phyloP scores from a whole-genome alignment of 345 rosid species.

The Zanthoxylum bungeanum region DNA sequence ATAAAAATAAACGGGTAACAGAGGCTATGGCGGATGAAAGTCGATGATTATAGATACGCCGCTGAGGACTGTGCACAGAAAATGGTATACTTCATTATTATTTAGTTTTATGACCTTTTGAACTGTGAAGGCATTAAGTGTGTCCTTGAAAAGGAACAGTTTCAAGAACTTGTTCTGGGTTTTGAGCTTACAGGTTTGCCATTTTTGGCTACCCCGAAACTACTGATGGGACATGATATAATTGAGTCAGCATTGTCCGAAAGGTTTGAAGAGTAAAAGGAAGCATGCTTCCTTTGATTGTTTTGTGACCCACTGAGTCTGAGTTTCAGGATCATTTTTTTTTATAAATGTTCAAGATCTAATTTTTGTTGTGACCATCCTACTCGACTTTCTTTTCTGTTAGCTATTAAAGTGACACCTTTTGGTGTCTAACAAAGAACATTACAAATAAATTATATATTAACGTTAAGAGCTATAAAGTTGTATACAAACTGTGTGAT shows the following conservation, averaged over 20 bases:
- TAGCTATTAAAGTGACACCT: neutral
- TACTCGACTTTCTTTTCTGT: neutral
- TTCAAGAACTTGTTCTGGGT: conserved; percentile 33
- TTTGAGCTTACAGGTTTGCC: conserved; percentile 28
- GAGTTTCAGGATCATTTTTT: too few species aligned
- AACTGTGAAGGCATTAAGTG: too few species aligned
- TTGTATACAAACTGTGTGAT: neutral
- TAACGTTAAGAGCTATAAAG: neutral
- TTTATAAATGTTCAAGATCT: too few species aligned
- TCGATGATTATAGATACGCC: too few species aligned
- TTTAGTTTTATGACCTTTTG: too few species aligned
- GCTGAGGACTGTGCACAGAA: too few species aligned
- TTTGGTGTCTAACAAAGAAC: neutral
- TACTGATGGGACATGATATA: conserved; percentile 22
- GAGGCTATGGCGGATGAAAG: too few species aligned
- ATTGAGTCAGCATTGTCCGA: conserved; percentile 30
- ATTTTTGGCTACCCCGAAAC: conserved; percentile 26
- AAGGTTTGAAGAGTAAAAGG: conserved; percentile 26
- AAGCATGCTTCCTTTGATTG: too few species aligned
- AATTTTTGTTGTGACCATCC: neutral
- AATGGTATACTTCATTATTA: too few species aligned
- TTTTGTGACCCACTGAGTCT: too few species aligned
- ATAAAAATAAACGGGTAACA: too few species aligned
- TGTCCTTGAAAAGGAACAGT: conserved; percentile 19
- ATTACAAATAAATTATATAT: neutral